These are phyloP conservation scores for Mucuna pruriens DNA, from an alignment of 306 rosid genomes.

Conservation along the genomic window DNA sequence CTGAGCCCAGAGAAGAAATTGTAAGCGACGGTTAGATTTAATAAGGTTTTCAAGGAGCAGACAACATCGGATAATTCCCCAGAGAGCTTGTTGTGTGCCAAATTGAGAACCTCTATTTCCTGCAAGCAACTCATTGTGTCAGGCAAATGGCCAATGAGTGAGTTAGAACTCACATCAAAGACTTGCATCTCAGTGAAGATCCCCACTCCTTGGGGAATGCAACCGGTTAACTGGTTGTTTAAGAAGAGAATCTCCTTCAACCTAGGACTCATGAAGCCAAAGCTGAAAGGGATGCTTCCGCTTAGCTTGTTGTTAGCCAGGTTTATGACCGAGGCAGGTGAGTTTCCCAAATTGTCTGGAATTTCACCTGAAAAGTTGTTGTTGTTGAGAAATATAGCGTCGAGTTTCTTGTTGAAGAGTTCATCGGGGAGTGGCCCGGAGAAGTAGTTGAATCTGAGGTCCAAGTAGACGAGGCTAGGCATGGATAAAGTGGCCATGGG, in stretches of 20 bases:
- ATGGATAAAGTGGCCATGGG: constrained; percentile 60
- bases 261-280: constrained; percentile 66
- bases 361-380: constrained; percentile 77
- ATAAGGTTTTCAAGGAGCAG: constrained; percentile 61
- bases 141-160: constrained; percentile 85
- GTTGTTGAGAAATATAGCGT: constrained; percentile 87
- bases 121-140: constrained; percentile 80
- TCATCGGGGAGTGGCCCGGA: constrained; percentile 70
- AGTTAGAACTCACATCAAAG: constrained; percentile 78
- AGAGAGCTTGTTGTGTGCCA: constrained; percentile 82
- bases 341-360: constrained; percentile 75
- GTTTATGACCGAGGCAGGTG: constrained; percentile 93
- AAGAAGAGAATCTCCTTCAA: constrained; percentile 75
- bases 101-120: constrained; percentile 72
- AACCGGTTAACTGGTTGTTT: constrained; percentile 82
- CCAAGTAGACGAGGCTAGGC: constrained; percentile 78
- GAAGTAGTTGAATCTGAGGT: constrained; percentile 86
- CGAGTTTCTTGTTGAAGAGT: constrained; percentile 65
- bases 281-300: constrained; percentile 73
- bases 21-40: constrained; percentile 76
- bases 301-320: constrained; percentile 75
- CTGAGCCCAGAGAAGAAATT: constrained; percentile 90
- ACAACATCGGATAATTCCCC: constrained; percentile 78
- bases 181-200: constrained; percentile 79
- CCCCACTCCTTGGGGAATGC: constrained; percentile 88